Evolutionary conservation across 495 filamentous ascomycete genomes (phyloP), one percentile per base, ranked within the genome.

Genomic region (Daldinia bambusicola): DNA sequence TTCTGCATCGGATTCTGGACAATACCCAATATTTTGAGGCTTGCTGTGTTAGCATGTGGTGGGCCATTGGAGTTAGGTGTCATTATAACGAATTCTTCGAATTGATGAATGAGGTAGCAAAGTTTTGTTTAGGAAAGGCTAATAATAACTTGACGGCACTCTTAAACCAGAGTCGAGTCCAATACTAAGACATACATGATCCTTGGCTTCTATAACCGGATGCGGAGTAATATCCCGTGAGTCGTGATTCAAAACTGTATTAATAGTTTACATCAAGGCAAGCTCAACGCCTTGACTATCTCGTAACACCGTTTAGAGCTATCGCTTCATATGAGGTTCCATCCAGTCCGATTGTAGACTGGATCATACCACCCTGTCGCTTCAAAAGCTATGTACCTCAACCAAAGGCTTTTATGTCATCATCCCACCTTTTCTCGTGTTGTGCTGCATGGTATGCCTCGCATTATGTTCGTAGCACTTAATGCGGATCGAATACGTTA

Each of bases 1-100:
- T 69, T 53, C 50, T 69, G 63, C 58, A 73, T 70, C 55, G 66
- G 70, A 69, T 68, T 45, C 55, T 31, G 69, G 63, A 75, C 62
- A 69, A 75, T 75, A 75, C 73, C 73, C 71, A 41, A 48, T 69
- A 62, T 52, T 40, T 58, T 55, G 41, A 32, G 63, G 18, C 58
- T 50, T 31, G 53, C 40, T 22, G 36, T 43, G 32, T 64, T 52
- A 52, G 65, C 69, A 75, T 69, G 32, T 36, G 59, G 51, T 20
- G 26, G 61, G 59, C 55, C 45, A 70, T 37, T 57, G 73, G 69
- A 67, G 62, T 67, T 50, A n/a, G 66, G 66, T 51, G 66, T 55
- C 32, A 7, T 45, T 18, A 31, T 31, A 52, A 52, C 2, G 50
- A 52, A 31, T 31, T 9, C 50, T 31, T 18, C n/a, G 41, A 51